These are phyloP conservation scores for Achlya hypogyna DNA, from an alignment of 352 stramenopile species.

Conservation along the genomic window DNA sequence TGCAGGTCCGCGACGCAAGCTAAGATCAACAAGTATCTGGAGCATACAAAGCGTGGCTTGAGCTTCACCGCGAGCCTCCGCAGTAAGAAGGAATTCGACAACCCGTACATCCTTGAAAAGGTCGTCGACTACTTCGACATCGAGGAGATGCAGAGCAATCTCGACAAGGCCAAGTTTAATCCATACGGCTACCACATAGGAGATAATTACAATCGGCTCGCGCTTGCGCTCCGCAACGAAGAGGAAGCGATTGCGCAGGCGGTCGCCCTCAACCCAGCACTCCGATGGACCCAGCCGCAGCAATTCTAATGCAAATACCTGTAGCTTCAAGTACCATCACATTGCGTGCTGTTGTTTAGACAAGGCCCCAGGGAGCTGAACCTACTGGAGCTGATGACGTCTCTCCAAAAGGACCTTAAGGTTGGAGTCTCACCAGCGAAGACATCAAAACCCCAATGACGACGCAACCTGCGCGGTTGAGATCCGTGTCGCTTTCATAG, in stretches of 20 bases:
- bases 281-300: conserved; percentile 27
- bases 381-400: too few species aligned
- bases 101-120: conserved; percentile 81
- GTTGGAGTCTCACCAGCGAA: too few species aligned
- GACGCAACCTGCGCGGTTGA: too few species aligned
- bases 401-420: too few species aligned
- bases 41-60: conserved; percentile 24
- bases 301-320: not conserved
- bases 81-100: conserved; percentile 77
- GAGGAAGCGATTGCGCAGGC: conserved; percentile 2
- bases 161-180: conserved; percentile 52
- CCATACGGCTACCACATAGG: conserved; percentile 54
- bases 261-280: conserved; percentile 35
- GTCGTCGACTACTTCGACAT: conserved; percentile 82
- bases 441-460: too few species aligned
- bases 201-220: conserved; percentile 56
- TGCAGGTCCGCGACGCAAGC: conserved; percentile 37
- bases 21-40: conserved; percentile 56
- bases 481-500: too few species aligned
- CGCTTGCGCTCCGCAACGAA: conserved; percentile 28
- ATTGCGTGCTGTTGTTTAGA: too few species aligned
- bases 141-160: conserved; percentile 72
- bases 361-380: too few species aligned
- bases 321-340: not conserved
- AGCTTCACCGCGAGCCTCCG: conserved; percentile 61